phyloP scores from a whole-genome alignment of 192 early-diverging fungal genomes.

The Rhizophlyctis rosea region DNA sequence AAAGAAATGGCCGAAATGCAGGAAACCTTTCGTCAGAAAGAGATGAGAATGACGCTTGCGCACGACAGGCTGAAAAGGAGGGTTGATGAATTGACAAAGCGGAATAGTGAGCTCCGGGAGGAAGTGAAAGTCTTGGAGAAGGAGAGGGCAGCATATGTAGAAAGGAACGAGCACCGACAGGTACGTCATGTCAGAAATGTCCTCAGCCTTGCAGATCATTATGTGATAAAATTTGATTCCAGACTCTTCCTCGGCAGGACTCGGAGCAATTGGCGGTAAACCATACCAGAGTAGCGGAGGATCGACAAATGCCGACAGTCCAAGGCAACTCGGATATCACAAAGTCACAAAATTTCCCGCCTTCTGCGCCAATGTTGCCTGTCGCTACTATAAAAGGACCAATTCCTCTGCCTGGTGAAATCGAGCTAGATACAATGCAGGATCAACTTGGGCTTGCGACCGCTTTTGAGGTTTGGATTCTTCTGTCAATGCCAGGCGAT shows the following conservation, averaged over 20 bases:
- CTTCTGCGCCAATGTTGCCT: too few species aligned
- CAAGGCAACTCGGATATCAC: neutral
- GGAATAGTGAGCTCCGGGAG: slow-evolving; percentile 30
- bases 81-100: slow-evolving; percentile 30
- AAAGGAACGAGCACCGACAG: slow-evolving; percentile 2
- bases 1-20: slow-evolving; percentile 27
- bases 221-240: too few species aligned
- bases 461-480: slow-evolving; percentile 4
- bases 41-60: slow-evolving; percentile 17
- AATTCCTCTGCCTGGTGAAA: too few species aligned
- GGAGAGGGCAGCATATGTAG: slow-evolving; percentile 24
- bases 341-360: too few species aligned
- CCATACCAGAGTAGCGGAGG: neutral
- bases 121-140: slow-evolving; percentile 39
- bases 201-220: neutral
- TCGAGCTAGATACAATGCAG: slow-evolving; percentile 17
- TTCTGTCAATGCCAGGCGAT: neutral
- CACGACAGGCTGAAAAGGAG: slow-evolving; percentile 28
- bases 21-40: slow-evolving; percentile 22
- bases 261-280: neutral
- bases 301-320: neutral
- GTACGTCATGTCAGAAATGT: neutral
- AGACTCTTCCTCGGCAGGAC: neutral
- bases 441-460: slow-evolving; percentile 4
- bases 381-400: too few species aligned